Evolutionary conservation across 2,329 filamentous ascomycete species (phyloP).

Genomic region (Amesomyces nigricolor): DNA sequence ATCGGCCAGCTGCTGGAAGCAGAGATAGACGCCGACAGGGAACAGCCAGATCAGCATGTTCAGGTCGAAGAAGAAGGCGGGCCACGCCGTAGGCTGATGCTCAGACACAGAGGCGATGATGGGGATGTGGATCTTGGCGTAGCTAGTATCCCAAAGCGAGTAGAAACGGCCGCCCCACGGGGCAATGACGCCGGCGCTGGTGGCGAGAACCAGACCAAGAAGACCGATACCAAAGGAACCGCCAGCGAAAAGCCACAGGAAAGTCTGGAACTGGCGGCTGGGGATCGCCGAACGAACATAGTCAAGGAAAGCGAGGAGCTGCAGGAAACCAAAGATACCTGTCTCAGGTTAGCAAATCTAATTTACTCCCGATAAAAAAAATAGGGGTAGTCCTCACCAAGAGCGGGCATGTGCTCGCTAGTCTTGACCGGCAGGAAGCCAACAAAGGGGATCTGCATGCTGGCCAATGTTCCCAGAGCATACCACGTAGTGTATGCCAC

Average conservation of each 20-base stretch:
- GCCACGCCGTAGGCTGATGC: slow-evolving; percentile 98
- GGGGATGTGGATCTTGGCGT: slow-evolving; percentile 98
- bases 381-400: slow-evolving; percentile 54
- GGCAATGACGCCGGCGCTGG: slow-evolving; percentile 84
- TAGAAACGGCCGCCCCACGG: slow-evolving; percentile 99
- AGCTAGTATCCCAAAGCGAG: slow-evolving; percentile 97
- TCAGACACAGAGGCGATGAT: slow-evolving; percentile 99
- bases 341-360: slow-evolving; percentile 7
- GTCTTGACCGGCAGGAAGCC: slow-evolving; percentile 94
- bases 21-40: slow-evolving; percentile 96
- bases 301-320: slow-evolving; percentile 87
- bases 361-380: slow-evolving; percentile 11
- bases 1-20: slow-evolving; percentile 88
- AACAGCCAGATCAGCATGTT: slow-evolving; percentile 99
- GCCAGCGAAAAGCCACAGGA: slow-evolving; percentile 72
- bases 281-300: slow-evolving; percentile 85
- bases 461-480: slow-evolving; percentile 87
- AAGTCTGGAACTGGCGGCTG: slow-evolving; percentile 87
- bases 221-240: slow-evolving; percentile 69
- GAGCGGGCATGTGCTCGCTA: slow-evolving; percentile 96
- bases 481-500: slow-evolving; percentile 99
- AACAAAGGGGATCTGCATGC: slow-evolving; percentile 99
- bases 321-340: slow-evolving; percentile 94
- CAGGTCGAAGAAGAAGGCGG: slow-evolving; percentile 97
- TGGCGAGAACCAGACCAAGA: slow-evolving; percentile 73